A percentile compares a stretch with the other conserved stretches of the same genome.
Evolutionary conservation across 2,329 filamentous ascomycete genomes (phyloP).

Genomic region (Sporothrix dimorphospora): DNA sequence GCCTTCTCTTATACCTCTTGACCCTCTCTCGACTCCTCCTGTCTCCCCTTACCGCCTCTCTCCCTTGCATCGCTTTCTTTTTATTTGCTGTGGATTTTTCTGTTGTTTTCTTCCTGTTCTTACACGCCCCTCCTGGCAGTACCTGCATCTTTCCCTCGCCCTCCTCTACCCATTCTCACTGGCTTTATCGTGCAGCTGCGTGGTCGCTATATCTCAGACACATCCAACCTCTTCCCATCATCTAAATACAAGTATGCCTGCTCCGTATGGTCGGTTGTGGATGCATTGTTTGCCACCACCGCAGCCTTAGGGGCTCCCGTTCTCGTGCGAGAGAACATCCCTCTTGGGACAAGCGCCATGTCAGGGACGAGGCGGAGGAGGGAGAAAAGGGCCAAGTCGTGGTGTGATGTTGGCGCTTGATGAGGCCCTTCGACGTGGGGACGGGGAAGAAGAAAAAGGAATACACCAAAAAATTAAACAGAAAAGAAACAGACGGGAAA

Average conservation of each 20-base stretch:
- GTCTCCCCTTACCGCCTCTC: not conserved
- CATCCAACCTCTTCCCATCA: not conserved
- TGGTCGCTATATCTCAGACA: not conserved
- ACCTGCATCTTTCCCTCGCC: not conserved
- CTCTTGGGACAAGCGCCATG: conserved; percentile 7
- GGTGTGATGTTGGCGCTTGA: conserved; percentile 4
- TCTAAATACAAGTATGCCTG: not conserved
- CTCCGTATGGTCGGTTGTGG: not conserved
- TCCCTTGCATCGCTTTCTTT: not conserved
- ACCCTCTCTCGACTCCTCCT: not conserved
- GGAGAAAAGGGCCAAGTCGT: not conserved
- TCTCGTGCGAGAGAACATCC: conserved; percentile 15
- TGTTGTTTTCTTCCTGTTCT: not conserved
- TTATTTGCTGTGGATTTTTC: not conserved
- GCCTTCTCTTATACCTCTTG: too few relatives aligned
- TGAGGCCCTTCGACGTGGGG: not conserved
- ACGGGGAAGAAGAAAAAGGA: not conserved
- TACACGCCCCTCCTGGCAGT: not conserved
- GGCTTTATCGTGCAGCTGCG: not conserved
- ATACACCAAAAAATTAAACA: not conserved
- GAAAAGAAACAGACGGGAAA: not conserved
- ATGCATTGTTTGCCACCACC: conserved; percentile 17
- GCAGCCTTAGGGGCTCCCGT: not conserved
- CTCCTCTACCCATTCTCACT: not conserved
- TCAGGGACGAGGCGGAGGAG: not conserved